Conservation (phyloP, 2,329 filamentous ascomycete genomes). For the Ophiostoma populinum region DNA sequence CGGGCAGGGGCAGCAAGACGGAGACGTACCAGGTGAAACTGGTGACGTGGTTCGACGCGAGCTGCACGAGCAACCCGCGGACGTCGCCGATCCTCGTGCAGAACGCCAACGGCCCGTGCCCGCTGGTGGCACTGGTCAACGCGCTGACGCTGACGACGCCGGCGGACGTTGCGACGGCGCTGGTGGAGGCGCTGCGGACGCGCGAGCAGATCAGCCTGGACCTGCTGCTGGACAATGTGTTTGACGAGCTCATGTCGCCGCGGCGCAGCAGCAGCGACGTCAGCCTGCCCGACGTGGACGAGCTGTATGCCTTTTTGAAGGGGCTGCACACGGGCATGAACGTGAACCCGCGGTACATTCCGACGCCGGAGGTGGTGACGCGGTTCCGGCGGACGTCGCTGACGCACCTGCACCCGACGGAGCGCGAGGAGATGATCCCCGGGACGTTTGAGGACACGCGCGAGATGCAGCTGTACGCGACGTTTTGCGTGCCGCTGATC, state of each 20-base stretch:
- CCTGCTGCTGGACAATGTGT: slow-evolving; percentile 70
- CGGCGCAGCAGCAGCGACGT: slow-evolving; percentile 44
- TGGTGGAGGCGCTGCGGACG: slow-evolving; percentile 60
- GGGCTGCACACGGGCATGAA: slow-evolving; percentile 95
- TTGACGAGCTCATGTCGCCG: slow-evolving; percentile 81
- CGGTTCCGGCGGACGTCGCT: slow-evolving; percentile 35
- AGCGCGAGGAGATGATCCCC: slow-evolving; percentile 30
- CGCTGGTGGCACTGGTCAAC: slow-evolving; percentile 82
- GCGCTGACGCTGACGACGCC: slow-evolving; percentile 73
- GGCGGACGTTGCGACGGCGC: slow-evolving; percentile 43
- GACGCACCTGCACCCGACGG: slow-evolving; percentile 32
- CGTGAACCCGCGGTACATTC: slow-evolving; percentile 78
- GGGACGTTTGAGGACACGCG: slow-evolving; percentile 75
- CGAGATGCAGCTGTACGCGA: slow-evolving; percentile 82
- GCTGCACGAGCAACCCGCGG: slow-evolving; percentile 41
- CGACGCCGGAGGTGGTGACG: slow-evolving; percentile 29
- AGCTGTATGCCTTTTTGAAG: slow-evolving; percentile 74
- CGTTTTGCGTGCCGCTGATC: slow-evolving; percentile 74
- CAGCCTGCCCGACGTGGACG: slow-evolving; percentile 66
- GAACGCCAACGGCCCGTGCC: slow-evolving; percentile 88
- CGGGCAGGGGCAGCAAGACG: slow-evolving; percentile 22
- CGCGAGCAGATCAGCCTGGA: slow-evolving; percentile 80
- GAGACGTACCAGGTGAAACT: slow-evolving; percentile 93
- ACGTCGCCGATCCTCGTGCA: slow-evolving; percentile 81
- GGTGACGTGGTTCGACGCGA: slow-evolving; percentile 64